Evolutionary conservation across 495 filamentous ascomycete species (phyloP).

Genomic region (Penicillium pancosmium): DNA sequence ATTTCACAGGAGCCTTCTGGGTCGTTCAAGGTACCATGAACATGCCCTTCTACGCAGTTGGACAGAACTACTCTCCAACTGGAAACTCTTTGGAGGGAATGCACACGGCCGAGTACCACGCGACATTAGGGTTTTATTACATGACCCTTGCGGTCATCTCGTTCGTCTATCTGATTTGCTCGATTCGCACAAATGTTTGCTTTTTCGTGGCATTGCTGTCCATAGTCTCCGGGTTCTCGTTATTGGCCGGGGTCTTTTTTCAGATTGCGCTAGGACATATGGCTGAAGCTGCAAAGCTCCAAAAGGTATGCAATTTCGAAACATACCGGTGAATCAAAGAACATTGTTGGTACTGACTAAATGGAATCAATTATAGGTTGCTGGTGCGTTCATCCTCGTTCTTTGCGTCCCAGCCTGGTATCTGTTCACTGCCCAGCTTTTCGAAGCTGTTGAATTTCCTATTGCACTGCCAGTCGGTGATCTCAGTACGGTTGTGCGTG

Average conservation of each 20-base stretch:
- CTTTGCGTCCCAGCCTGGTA: constrained; percentile 63
- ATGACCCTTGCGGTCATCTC: constrained; percentile 52
- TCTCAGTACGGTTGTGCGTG: constrained; percentile 35
- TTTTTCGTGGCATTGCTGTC: constrained; percentile 68
- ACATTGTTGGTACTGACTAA: background rate
- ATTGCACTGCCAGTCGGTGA: constrained; percentile 40
- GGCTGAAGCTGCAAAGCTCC: constrained; percentile 34
- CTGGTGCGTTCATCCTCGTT: constrained; percentile 53
- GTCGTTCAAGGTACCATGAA: constrained; percentile 35
- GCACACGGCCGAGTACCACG: constrained; percentile 38
- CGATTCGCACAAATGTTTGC: constrained; percentile 69
- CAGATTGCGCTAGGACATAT: constrained; percentile 47
- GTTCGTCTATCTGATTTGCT: constrained; percentile 68
- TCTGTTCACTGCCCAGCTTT: constrained; percentile 64
- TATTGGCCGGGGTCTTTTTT: constrained; percentile 61
- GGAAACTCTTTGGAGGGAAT: constrained; percentile 34
- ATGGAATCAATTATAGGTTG: constrained; percentile 18
- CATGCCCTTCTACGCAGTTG: constrained; percentile 39
- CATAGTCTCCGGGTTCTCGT: constrained; percentile 59
- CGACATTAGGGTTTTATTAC: constrained; percentile 54
- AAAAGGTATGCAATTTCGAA: constrained; percentile 28
- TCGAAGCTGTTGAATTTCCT: constrained; percentile 51
- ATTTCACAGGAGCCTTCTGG: constrained; percentile 34
- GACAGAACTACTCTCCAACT: constrained; percentile 35
- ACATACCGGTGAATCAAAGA: background rate